Percentiles rank a stretch among this genome's conserved stretches.
These are phyloP conservation scores for Rhododendron kiyosumense DNA, from an alignment of 148 eudicot species.

Conservation along the genomic window DNA sequence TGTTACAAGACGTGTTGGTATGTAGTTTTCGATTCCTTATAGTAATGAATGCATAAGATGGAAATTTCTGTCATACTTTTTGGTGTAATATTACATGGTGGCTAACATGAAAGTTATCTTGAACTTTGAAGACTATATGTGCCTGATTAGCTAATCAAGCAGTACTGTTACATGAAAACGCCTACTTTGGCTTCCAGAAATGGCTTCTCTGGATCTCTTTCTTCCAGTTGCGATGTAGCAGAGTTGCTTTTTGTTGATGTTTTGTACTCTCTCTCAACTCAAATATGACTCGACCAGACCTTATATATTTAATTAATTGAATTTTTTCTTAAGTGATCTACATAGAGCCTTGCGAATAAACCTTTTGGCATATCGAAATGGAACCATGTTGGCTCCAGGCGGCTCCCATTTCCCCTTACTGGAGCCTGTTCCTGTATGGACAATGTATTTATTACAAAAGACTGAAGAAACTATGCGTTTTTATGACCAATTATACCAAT, in stretches of 20 bases:
- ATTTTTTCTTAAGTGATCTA: not conserved
- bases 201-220: not conserved
- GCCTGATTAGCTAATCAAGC: not conserved
- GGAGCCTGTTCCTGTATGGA: conserved; percentile 27
- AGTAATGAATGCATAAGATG: not conserved
- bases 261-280: not conserved
- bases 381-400: not conserved
- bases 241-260: not conserved
- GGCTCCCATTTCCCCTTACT: not conserved
- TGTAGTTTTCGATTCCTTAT: not conserved
- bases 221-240: not conserved
- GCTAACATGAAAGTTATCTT: not conserved
- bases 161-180: not conserved
- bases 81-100: not conserved
- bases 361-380: not conserved
- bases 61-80: not conserved
- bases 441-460: conserved; percentile 41
- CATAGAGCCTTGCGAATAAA: not conserved
- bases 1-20: not conserved
- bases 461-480: conserved; percentile 37
- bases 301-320: not conserved
- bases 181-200: not conserved
- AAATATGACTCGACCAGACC: not conserved
- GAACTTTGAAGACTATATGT: not conserved
- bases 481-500: conserved; percentile 22